Base-by-base conservation (phyloP, 2,329 filamentous ascomycete species). In the Exserohilum turcica region DNA sequence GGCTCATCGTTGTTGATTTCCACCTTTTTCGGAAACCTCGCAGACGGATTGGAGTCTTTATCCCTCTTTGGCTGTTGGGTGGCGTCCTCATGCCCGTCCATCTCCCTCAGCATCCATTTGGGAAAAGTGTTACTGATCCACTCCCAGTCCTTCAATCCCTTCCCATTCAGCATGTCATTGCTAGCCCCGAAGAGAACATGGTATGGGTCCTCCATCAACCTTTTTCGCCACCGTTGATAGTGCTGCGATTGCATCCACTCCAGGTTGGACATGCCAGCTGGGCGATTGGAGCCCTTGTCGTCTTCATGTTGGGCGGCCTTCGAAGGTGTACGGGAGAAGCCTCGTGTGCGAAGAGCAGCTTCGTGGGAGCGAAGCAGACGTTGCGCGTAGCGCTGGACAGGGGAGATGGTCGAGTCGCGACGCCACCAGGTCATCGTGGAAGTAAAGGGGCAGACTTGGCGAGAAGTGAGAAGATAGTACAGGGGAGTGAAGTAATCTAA, bases 171-270 rank as follows among this genome's bases (percentile, higher is more conserved):
- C 67, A 71, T 70, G 15, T 67, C 63, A 48, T 74, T 67, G 38
- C 72, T 74, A 2, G 73, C 74, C 2, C 77, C 78, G 48, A 79
- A 79, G 28, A 79, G 60, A 7, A 74, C 70, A 46, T 72, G 67
- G 47, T 79, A 79, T 9, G 78, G 77, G 48, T 79, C 74, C 15
- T 72, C 63, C 33, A 75, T 67, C 29, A 79, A 43, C 21, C 59
- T 54, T 55, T 56, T 63, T 52, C 60, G 67, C 70, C 67, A 73
- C n/a, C 48, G 59, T 16, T 57, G 55, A 28, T 68, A 66, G 29
- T 69, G 63, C 35, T 66, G 64, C 15, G 68, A 36, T 38, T 68
- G 68, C 33, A 65, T 48, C 69, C 70, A 72, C 38, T 73, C 64
- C 10, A 66, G 57, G 28, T 67, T 61, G 9, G 69, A 65, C 52